Evolutionary conservation across 371 early-diverging fungal genomes (phyloP).

Genomic region (Syncephalastrum contaminatum): DNA sequence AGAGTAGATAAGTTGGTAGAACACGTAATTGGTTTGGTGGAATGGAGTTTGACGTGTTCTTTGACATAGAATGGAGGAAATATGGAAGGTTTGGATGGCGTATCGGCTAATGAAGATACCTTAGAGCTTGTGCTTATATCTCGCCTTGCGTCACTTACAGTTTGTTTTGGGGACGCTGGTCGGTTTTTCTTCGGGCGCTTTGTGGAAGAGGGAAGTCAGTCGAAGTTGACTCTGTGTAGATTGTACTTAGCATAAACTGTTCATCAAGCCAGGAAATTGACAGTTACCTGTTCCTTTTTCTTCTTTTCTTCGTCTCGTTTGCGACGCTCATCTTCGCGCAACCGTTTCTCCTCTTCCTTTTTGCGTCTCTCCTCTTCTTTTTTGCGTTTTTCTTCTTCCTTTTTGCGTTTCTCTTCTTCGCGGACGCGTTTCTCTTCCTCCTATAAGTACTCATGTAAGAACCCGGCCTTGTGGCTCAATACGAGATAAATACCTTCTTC

Average conservation of each 20-base stretch:
- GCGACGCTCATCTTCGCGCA: conserved; percentile 38
- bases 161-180: neutral
- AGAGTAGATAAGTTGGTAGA: no score
- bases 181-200: conserved; percentile 23
- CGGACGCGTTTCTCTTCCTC: conserved; percentile 16
- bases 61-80: conserved; percentile 75
- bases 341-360: conserved; percentile 41
- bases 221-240: conserved; percentile 35
- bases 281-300: conserved; percentile 38
- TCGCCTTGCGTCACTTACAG: conserved; percentile 3
- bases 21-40: no score
- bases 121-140: neutral
- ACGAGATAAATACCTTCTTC: conserved; percentile 17
- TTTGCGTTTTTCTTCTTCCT: conserved; percentile 14
- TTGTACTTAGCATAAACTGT: no score
- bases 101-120: neutral
- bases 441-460: neutral
- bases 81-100: conserved; percentile 17
- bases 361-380: conserved; percentile 28
- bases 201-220: conserved; percentile 42
- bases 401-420: conserved; percentile 17
- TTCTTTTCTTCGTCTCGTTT: conserved; percentile 40
- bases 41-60: conserved; percentile 31
- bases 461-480: neutral
- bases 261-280: conserved; percentile 3